Evolutionary conservation across 805 yeast genomes (phyloP), one percentile per base, ranked within the genome.

Genomic region (Maudiozyma bulderi): DNA sequence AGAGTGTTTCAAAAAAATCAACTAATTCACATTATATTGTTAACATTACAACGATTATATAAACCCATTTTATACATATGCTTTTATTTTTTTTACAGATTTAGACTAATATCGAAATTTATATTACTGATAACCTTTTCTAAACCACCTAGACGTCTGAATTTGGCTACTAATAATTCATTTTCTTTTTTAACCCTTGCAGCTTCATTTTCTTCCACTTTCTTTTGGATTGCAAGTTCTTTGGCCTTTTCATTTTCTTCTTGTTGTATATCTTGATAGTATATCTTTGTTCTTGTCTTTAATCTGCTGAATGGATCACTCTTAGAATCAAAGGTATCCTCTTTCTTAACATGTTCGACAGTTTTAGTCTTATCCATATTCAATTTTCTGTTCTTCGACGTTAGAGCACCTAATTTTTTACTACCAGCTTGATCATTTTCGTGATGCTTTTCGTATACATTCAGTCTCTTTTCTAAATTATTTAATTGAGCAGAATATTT

Each of bases 271-370:
- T 65, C 76, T 44, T 73, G 71, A 47, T 89, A 88, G 67, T 87
- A 91, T 52, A 87, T 80, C 59, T 86, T 79, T 1, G 97, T 86
- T 52, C 81, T 84, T 1, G 98, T 91, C 64, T 86, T 84, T 61
- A 93, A 76, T 65, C 98, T 81, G 56, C 85, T 80, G 67, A 93
- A 93, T 26, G 99, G 98, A 69, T 93, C 86, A 57, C 74, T 78
- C 47, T 63, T 64, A 6, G 78, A 73, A 50, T 68, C 68, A 47
- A 57, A 61, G 51, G 52, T 45, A 62, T 65, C 58, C 54, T 66
- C 60, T 69, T 79, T 55, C 82, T 76, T 62, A 69, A 71, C 82
- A 45, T 80, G 67, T 64, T 90, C 97, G 0, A 95, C 96, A 58
- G 77, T 75, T 60, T 95, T 81, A 56, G 89, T 80, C 44, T 78